A percentile compares a stretch with the other conserved stretches of the same genome.
Conservation (phyloP, 257 asterid species). For the Gynochthodes officinalis region DNA sequence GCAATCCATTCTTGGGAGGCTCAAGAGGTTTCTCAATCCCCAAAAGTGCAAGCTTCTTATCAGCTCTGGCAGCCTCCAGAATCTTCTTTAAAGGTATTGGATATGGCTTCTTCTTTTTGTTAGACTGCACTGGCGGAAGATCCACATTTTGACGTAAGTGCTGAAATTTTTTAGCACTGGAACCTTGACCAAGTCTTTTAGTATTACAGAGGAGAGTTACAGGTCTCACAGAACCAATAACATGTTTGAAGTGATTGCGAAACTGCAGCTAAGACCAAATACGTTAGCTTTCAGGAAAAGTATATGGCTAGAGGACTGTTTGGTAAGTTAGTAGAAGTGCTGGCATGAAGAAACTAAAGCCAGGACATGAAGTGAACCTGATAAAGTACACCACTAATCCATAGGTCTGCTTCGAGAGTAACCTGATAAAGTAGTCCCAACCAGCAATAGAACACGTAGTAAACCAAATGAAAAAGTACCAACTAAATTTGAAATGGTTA, state of each 20-base stretch:
- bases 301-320: background rate
- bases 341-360: background rate
- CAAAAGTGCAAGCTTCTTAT: slow-evolving; percentile 75
- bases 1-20: slow-evolving; percentile 79
- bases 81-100: slow-evolving; percentile 79
- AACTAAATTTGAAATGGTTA: background rate
- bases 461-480: background rate
- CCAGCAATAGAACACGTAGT: background rate
- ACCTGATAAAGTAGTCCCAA: background rate
- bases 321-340: background rate
- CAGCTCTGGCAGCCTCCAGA: slow-evolving; percentile 66
- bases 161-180: slow-evolving; percentile 39
- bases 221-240: slow-evolving; percentile 33
- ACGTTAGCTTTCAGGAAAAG: slow-evolving; percentile 18
- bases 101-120: slow-evolving; percentile 85
- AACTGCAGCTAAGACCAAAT: slow-evolving; percentile 48
- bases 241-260: slow-evolving; percentile 21
- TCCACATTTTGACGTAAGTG: slow-evolving; percentile 61
- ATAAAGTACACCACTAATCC: background rate
- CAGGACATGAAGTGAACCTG: background rate
- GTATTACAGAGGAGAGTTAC: slow-evolving; percentile 33
- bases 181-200: slow-evolving; percentile 33
- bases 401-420: background rate
- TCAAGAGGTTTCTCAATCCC: slow-evolving; percentile 91
- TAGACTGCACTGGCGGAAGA: slow-evolving; percentile 67